phyloP scores from a whole-genome alignment of 1,284 basidiomycete species.

The Puccinia coronata region DNA sequence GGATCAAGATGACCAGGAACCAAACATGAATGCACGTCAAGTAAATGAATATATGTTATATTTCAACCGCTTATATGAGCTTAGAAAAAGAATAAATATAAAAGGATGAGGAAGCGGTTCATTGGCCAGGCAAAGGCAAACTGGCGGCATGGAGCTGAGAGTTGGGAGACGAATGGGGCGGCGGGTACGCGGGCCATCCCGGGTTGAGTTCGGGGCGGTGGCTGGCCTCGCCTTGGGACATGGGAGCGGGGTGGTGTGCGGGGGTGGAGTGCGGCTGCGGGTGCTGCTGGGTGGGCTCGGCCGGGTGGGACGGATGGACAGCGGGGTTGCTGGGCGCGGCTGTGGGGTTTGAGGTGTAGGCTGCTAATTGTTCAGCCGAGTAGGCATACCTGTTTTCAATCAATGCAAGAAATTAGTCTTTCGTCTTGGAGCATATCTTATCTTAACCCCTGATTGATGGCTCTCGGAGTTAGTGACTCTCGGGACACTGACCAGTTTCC shows the following conservation, averaged over 20 bases:
- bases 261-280: neutral
- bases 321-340: neutral
- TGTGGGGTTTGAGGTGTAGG: neutral
- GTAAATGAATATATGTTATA: neutral
- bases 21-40: neutral
- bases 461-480: neutral
- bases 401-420: neutral
- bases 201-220: conserved; percentile 15
- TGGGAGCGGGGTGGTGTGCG: neutral
- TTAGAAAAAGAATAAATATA: conserved; percentile 6
- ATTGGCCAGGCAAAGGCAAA: conserved; percentile 10
- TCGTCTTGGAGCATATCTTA: neutral
- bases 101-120: neutral
- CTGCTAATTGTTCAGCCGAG: conserved; percentile 37
- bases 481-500: conserved; percentile 38
- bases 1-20: no score
- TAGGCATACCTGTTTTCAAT: conserved; percentile 46
- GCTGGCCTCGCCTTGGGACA: neutral
- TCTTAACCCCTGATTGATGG: neutral
- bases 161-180: neutral
- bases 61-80: neutral
- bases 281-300: neutral
- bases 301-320: neutral
- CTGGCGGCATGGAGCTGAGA: neutral
- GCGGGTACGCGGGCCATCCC: conserved; percentile 25